Evolutionary conservation across 2,329 filamentous ascomycete species (phyloP).

Genomic region (Pyricularia grisea): DNA sequence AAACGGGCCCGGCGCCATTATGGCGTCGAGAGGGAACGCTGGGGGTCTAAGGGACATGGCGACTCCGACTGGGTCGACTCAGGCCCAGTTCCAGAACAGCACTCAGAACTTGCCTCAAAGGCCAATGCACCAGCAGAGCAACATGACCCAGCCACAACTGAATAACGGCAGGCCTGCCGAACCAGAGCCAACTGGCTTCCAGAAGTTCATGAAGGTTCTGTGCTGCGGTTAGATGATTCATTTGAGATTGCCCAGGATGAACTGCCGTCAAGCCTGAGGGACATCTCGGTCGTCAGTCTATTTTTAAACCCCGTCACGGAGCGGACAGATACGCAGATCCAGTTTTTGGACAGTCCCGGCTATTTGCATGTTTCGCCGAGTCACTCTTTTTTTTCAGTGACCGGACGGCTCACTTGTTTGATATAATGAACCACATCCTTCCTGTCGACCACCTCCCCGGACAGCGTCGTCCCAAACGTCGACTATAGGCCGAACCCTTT

Average conservation of each 20-base stretch:
- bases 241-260: not conserved
- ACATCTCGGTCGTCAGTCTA: not conserved
- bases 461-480: not conserved
- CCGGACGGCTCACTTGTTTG: not conserved
- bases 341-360: not conserved
- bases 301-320: not conserved
- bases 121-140: conserved; percentile 50
- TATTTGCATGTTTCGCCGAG: not conserved
- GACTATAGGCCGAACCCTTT: not conserved
- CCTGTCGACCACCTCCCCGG: not conserved
- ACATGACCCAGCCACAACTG: conserved; percentile 49
- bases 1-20: conserved; percentile 67
- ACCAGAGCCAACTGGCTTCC: conserved; percentile 69
- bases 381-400: not conserved
- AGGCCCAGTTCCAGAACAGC: conserved; percentile 95
- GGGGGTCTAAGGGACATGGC: conserved; percentile 66
- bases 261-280: not conserved
- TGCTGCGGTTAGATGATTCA: conserved; percentile 68
- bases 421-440: not conserved
- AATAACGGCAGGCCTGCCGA: conserved; percentile 51
- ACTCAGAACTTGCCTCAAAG: conserved; percentile 73
- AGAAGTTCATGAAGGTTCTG: conserved; percentile 86
- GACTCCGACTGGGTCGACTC: conserved; percentile 82
- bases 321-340: not conserved
- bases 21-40: conserved; percentile 67